These are phyloP conservation scores for Trichoderma harzianum DNA, from an alignment of 2,329 filamentous ascomycete genomes.

Conservation along the genomic window DNA sequence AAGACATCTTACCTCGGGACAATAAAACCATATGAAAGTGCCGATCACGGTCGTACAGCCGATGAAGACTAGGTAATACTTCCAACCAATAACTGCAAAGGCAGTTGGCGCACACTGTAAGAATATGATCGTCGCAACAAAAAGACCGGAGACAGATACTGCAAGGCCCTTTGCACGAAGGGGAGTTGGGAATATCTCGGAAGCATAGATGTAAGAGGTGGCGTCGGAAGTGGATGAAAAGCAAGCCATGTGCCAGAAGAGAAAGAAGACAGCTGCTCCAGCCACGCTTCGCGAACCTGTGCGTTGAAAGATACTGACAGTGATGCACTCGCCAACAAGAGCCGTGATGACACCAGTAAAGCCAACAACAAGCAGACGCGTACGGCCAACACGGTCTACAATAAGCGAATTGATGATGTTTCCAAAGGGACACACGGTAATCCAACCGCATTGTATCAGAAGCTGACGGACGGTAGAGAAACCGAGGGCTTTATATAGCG, in stretches of 20 bases:
- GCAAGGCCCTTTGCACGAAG: neutral
- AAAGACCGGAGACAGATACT: neutral
- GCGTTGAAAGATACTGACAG: neutral
- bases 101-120: neutral
- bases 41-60: neutral
- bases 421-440: neutral
- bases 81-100: constrained; percentile 5
- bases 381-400: neutral
- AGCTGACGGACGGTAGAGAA: neutral
- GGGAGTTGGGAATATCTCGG: constrained; percentile 1
- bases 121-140: neutral
- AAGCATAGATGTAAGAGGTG: neutral
- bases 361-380: neutral
- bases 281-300: neutral
- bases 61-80: constrained; percentile 10
- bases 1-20: neutral
- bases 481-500: constrained; percentile 1
- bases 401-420: neutral
- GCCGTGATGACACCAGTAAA: neutral
- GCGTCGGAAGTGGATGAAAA: neutral
- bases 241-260: constrained; percentile 1
- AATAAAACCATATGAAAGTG: neutral
- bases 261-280: neutral
- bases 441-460: neutral
- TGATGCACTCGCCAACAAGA: neutral